Conservation (phyloP, 73 alveolate genomes). For the Tetrahymena malaccensis region DNA sequence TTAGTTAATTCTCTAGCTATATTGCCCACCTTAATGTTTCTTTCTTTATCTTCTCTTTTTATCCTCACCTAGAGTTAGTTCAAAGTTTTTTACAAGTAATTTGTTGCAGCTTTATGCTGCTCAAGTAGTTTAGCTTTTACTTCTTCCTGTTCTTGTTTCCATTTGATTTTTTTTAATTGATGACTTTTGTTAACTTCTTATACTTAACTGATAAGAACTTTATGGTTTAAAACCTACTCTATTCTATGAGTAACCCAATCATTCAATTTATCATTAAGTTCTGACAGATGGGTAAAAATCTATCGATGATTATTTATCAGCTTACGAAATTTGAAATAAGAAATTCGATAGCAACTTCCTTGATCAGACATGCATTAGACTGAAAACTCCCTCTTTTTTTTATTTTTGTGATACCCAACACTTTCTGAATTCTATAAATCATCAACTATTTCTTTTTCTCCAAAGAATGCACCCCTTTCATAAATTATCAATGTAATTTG, state of each 20-base stretch:
- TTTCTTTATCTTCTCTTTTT: background rate
- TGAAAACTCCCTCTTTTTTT: background rate
- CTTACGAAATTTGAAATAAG: background rate
- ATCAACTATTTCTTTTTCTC: background rate
- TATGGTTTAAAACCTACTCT: background rate
- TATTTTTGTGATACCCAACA: background rate
- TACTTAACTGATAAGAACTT: background rate
- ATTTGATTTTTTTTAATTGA: background rate
- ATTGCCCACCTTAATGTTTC: background rate
- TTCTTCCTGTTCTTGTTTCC: background rate
- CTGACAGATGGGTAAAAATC: background rate
- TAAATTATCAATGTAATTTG: background rate
- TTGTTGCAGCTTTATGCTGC: background rate
- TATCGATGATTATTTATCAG: background rate
- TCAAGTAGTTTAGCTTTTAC: background rate
- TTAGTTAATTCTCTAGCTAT: background rate
- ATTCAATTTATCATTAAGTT: background rate
- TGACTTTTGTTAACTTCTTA: background rate
- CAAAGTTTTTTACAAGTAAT: background rate
- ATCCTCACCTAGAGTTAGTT: background rate
- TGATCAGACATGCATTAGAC: background rate
- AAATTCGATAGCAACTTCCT: background rate
- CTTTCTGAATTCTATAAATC: background rate
- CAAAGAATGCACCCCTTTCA: background rate
- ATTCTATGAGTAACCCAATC: background rate